A percentile compares a stretch with the other conserved stretches of the same genome.
Conservation (phyloP, 441 rosid genomes). For the Pelargonium cotyledonis region DNA sequence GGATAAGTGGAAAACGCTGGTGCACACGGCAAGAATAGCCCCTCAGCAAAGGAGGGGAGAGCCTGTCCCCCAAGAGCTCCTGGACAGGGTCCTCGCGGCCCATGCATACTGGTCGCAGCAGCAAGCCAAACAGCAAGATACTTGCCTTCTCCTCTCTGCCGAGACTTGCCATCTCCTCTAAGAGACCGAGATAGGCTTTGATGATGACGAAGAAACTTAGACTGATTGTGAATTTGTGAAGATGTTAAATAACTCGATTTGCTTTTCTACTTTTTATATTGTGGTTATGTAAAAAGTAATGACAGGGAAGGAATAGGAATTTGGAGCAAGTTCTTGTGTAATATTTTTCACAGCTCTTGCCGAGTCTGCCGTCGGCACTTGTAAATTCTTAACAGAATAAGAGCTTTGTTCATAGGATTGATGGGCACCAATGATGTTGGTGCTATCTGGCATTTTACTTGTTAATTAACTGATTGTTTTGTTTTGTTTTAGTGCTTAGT, state of each 20-base stretch:
- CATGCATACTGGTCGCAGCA: conserved; percentile 89
- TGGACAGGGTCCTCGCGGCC: conserved; percentile 77
- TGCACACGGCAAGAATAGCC: conserved; percentile 90
- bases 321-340: not conserved
- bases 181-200: conserved; percentile 4
- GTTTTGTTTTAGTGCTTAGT: too few species aligned
- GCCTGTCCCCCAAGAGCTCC: conserved; percentile 92
- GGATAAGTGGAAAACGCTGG: conserved; percentile 99
- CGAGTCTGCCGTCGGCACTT: too few species aligned
- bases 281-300: too few species aligned
- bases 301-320: too few species aligned
- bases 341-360: not conserved
- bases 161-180: conserved; percentile 38
- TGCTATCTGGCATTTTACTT: too few species aligned
- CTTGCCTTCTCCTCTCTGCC: not conserved
- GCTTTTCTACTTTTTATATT: too few species aligned
- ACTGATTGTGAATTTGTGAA: too few species aligned
- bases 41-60: conserved; percentile 99
- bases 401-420: too few species aligned
- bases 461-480: too few species aligned
- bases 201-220: not conserved
- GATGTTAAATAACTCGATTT: too few species aligned
- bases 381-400: too few species aligned
- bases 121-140: conserved; percentile 52
- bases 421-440: too few species aligned